phyloP scores from a whole-genome alignment of 1,139 yeast genomes.

The Hansenula sp. region DNA sequence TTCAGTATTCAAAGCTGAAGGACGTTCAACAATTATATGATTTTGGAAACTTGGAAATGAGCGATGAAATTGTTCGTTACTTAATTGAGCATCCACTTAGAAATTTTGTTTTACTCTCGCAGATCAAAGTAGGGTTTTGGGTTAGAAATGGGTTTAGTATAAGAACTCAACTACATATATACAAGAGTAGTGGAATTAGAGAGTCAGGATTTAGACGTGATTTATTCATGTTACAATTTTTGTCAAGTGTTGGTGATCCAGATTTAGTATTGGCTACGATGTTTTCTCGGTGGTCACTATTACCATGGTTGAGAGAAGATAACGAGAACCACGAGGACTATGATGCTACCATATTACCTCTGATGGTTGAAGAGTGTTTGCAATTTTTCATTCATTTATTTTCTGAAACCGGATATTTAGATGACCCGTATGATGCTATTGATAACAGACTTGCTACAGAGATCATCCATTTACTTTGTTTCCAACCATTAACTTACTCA shows the following conservation, averaged over 20 bases:
- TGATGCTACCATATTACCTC: slow-evolving; percentile 41
- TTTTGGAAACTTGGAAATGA: slow-evolving; percentile 14
- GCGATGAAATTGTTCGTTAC: slow-evolving; percentile 17
- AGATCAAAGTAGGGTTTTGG: slow-evolving; percentile 82
- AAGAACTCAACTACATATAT: slow-evolving; percentile 74
- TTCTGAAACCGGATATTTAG: slow-evolving; percentile 63
- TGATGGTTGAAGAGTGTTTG: slow-evolving; percentile 77
- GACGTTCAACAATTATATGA: slow-evolving; percentile 6
- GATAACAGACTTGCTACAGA: slow-evolving; percentile 59
- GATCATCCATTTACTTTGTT: slow-evolving; percentile 74
- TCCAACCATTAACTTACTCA: slow-evolving; percentile 68
- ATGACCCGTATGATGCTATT: slow-evolving; percentile 46
- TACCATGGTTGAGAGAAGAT: slow-evolving; percentile 44
- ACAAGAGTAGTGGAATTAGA: slow-evolving; percentile 75
- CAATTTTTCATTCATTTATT: slow-evolving; percentile 66
- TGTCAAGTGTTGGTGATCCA: slow-evolving; percentile 56
- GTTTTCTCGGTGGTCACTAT: slow-evolving; percentile 67
- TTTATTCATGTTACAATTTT: slow-evolving; percentile 65
- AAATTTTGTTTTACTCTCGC: slow-evolving; percentile 69
- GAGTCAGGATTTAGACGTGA: slow-evolving; percentile 83
- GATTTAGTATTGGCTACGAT: slow-evolving; percentile 55
- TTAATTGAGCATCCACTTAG: slow-evolving; percentile 72
- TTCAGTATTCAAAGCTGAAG: slow-evolving; percentile 37
- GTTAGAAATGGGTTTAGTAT: slow-evolving; percentile 83
- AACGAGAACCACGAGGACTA: slow-evolving; percentile 35